A percentile compares a stretch with the other conserved stretches of the same genome.
phyloP scores from a whole-genome alignment of 73 alveolate genomes.

The Effrenium voratum region DNA sequence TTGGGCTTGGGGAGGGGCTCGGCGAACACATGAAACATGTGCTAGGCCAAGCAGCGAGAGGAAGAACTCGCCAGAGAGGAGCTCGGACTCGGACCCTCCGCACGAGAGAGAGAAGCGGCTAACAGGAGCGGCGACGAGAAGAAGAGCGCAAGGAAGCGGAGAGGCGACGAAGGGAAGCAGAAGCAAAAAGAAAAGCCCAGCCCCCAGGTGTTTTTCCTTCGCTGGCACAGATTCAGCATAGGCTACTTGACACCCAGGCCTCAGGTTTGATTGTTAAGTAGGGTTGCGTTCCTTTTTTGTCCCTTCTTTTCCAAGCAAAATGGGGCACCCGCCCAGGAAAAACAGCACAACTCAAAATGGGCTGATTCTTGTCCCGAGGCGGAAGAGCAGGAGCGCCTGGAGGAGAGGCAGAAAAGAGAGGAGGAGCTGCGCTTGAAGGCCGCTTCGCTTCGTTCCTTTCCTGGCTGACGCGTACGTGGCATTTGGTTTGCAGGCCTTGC shows the following conservation, averaged over 20 bases:
- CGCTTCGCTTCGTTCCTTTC: neutral
- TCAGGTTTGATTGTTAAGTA: too few species aligned
- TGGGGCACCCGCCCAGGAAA: too few species aligned
- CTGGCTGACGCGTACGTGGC: neutral
- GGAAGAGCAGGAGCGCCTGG: too few species aligned
- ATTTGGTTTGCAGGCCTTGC: neutral
- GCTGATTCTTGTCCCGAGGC: too few species aligned
- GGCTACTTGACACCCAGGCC: too few species aligned
- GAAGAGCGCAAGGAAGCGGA: neutral
- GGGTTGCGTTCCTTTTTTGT: too few species aligned
- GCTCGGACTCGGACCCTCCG: neutral
- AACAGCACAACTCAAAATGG: too few species aligned
- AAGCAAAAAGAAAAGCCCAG: conserved; percentile 1
- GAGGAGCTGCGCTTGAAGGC: conserved; percentile 30
- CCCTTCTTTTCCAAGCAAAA: too few species aligned
- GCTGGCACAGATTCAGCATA: too few species aligned
- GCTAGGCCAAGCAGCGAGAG: neutral
- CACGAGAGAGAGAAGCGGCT: neutral
- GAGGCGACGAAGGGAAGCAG: neutral
- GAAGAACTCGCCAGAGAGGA: neutral
- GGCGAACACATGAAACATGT: too few species aligned
- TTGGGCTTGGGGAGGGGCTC: too few species aligned
- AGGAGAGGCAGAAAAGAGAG: conserved; percentile 3
- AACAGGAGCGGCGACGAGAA: neutral
- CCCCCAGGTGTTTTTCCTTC: too few species aligned